Conservation (phyloP, 768 basidiomycete genomes). For the Rhodotorula diobovata region DNA sequence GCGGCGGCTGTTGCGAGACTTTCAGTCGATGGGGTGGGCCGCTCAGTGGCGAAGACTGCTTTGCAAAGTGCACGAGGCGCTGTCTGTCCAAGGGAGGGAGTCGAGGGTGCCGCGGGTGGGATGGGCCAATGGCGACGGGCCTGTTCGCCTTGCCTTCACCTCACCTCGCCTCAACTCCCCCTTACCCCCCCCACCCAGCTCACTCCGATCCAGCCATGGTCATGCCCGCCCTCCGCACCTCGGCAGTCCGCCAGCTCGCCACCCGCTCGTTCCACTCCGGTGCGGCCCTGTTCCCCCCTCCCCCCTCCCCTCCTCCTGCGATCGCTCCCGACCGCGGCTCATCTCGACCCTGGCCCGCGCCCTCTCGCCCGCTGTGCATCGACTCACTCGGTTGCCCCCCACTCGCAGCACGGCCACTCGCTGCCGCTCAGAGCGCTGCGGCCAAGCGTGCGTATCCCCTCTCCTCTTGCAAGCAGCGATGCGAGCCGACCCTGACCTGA, state of each 20-base stretch:
- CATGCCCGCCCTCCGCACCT: constrained; percentile 4
- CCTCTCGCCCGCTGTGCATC: background rate
- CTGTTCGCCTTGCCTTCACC: background rate
- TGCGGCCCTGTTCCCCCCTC: background rate
- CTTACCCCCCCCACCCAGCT: background rate
- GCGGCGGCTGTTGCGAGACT: no score
- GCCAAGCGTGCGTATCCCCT: constrained; percentile 23
- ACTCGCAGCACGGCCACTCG: constrained; percentile 16
- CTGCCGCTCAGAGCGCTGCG: constrained; percentile 9
- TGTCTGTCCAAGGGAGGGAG: no score
- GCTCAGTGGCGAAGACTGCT: no score
- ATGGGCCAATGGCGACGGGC: no score
- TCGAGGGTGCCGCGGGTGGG: no score
- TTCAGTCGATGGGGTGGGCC: no score
- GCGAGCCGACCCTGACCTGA: background rate
- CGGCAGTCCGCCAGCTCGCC: constrained; percentile 18
- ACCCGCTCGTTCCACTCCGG: constrained; percentile 10
- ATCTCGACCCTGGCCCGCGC: background rate
- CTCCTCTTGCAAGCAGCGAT: background rate
- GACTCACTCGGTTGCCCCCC: no score
- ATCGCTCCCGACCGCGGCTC: background rate
- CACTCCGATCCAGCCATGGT: background rate
- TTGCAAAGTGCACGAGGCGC: no score
- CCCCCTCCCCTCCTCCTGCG: background rate
- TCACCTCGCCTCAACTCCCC: background rate